phyloP scores from a whole-genome alignment of 345 rosid genomes.

The Gossypium arboreum region DNA sequence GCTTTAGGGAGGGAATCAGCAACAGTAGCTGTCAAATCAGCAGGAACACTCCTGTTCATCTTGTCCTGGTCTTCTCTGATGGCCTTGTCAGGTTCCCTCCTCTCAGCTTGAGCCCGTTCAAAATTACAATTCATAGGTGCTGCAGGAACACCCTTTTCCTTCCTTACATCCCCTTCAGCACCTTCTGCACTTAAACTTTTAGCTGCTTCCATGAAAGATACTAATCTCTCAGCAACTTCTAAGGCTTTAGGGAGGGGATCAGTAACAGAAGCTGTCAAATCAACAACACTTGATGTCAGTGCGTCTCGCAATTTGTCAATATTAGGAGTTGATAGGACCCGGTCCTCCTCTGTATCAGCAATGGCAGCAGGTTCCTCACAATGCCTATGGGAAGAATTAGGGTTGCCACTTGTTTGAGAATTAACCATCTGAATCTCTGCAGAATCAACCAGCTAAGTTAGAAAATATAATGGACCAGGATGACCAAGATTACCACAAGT shows the following conservation, averaged over 20 bases:
- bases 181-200: neutral
- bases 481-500: too few relatives aligned
- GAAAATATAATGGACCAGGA: too few relatives aligned
- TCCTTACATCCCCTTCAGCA: neutral
- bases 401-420: too few relatives aligned
- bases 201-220: neutral
- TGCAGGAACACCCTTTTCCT: neutral
- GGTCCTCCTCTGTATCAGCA: slow-evolving; percentile 18
- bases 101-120: slow-evolving; percentile 15
- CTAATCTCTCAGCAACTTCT: slow-evolving; percentile 27
- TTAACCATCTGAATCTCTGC: too few relatives aligned
- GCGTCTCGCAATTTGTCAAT: slow-evolving; percentile 35
- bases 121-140: neutral
- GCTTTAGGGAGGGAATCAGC: slow-evolving; percentile 55
- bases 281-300: slow-evolving; percentile 38
- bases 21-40: slow-evolving; percentile 40
- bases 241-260: slow-evolving; percentile 58
- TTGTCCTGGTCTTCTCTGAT: neutral
- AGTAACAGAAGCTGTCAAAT: slow-evolving; percentile 35
- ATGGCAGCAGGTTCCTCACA: slow-evolving; percentile 12
- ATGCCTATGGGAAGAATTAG: too few relatives aligned
- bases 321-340: slow-evolving; percentile 21
- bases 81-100: slow-evolving; percentile 8
- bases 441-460: too few relatives aligned
- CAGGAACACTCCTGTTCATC: neutral